phyloP scores from a whole-genome alignment of 805 yeast species.

The Saturnispora dispora region DNA sequence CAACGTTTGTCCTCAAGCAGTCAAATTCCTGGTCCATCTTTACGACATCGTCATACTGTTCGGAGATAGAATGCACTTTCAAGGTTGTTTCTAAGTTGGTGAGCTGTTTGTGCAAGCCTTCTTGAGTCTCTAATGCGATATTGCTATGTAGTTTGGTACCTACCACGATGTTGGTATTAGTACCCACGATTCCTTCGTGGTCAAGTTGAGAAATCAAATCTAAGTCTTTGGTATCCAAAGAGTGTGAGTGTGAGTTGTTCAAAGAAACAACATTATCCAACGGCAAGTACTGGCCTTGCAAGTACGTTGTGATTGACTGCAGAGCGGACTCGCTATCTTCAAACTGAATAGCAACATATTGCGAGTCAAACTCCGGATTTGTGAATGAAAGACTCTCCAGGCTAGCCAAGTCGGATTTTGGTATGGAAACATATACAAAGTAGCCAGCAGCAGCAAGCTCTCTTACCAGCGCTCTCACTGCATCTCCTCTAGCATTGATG shows the following conservation, averaged over 20 bases:
- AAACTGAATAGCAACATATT: not conserved
- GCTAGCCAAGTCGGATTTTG: not conserved
- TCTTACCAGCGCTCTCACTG: not conserved
- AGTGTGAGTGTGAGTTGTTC: constrained; percentile 5
- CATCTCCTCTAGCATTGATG: not conserved
- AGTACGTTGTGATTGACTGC: not conserved
- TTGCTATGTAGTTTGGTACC: not conserved
- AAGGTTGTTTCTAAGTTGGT: not conserved
- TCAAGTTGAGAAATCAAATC: constrained; percentile 1
- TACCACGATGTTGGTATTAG: not conserved
- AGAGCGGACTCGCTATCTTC: not conserved
- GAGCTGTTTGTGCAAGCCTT: not conserved
- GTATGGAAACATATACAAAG: not conserved
- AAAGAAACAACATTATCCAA: constrained; percentile 5
- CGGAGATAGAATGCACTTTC: not conserved
- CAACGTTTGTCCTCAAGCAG: not conserved
- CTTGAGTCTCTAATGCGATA: not conserved
- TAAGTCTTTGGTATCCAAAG: constrained; percentile 8
- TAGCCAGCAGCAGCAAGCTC: not conserved
- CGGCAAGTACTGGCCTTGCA: not conserved
- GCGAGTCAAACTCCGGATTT: constrained; percentile 9
- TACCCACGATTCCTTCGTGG: not conserved
- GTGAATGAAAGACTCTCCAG: not conserved
- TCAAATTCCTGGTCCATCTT: not conserved
- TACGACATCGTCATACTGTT: not conserved